These are phyloP conservation scores for Ascochyta fabae DNA, from an alignment of 2,329 filamentous ascomycete genomes.

Conservation along the genomic window DNA sequence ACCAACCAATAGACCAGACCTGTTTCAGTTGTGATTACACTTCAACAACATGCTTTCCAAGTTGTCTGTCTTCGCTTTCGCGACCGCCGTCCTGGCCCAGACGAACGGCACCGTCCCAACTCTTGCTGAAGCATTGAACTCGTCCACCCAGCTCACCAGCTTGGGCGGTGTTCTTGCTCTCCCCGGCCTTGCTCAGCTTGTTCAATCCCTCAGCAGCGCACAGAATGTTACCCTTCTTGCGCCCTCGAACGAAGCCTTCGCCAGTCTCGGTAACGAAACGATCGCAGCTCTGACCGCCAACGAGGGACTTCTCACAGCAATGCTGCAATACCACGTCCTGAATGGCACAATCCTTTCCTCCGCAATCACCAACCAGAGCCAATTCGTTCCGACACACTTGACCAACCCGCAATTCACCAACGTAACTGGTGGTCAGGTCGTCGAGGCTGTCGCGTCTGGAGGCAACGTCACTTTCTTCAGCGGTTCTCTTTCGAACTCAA, in stretches of 20 bases:
- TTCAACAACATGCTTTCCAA: constrained; percentile 49
- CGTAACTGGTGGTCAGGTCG: constrained; percentile 65
- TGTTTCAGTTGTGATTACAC: not conserved
- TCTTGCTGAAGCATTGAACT: constrained; percentile 28
- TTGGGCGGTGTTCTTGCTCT: constrained; percentile 46
- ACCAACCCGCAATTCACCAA: constrained; percentile 61
- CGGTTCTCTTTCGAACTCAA: constrained; percentile 58
- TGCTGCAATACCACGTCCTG: constrained; percentile 66
- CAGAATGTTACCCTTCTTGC: constrained; percentile 65
- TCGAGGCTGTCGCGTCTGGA: constrained; percentile 54
- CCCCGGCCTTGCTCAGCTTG: constrained; percentile 43
- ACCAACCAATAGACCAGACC: not conserved
- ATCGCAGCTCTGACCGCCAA: constrained; percentile 37
- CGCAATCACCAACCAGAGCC: constrained; percentile 49
- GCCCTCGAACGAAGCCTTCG: constrained; percentile 61
- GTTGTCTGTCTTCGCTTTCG: constrained; percentile 46
- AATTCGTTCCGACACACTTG: constrained; percentile 59
- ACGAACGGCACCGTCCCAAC: constrained; percentile 16
- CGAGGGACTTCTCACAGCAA: constrained; percentile 49
- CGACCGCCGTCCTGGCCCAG: constrained; percentile 43
- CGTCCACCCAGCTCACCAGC: constrained; percentile 35
- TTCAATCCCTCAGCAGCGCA: constrained; percentile 47
- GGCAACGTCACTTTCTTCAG: constrained; percentile 59
- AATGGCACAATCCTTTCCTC: constrained; percentile 56
- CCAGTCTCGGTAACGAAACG: constrained; percentile 47